Conservation (phyloP, 306 rosid species). For the Mimosa pudica region DNA sequence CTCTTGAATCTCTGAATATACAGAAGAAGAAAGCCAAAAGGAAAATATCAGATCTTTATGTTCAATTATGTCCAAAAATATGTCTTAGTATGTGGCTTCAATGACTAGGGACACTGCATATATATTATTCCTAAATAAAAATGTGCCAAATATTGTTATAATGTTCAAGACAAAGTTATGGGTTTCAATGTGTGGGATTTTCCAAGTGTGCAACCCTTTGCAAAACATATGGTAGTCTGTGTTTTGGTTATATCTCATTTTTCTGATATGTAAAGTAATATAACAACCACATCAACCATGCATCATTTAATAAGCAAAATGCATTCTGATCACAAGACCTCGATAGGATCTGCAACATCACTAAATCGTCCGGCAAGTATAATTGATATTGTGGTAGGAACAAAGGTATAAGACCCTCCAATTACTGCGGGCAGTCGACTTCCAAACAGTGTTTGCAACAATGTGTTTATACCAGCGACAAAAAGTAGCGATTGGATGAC, state of each 20-base stretch:
- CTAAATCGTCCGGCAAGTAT: slow-evolving; percentile 90
- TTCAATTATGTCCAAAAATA: slow-evolving; percentile 31
- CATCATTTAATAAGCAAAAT: slow-evolving; percentile 25
- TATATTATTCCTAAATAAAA: slow-evolving; percentile 2
- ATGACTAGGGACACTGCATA: slow-evolving; percentile 16
- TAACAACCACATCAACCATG: slow-evolving; percentile 28
- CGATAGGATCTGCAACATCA: slow-evolving; percentile 61
- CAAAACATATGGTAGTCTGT: slow-evolving; percentile 8
- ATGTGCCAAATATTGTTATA: neutral
- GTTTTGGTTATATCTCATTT: slow-evolving; percentile 11
- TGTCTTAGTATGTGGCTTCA: slow-evolving; percentile 21
- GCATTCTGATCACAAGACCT: slow-evolving; percentile 55
- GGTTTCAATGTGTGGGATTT: neutral
- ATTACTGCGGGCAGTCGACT: slow-evolving; percentile 91
- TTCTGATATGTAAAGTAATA: slow-evolving; percentile 14
- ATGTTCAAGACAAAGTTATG: neutral
- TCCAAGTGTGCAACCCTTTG: neutral
- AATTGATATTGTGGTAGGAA: slow-evolving; percentile 92
- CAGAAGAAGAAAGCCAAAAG: slow-evolving; percentile 28
- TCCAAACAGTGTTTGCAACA: slow-evolving; percentile 81
- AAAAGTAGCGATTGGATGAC: slow-evolving; percentile 95
- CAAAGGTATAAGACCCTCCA: slow-evolving; percentile 95
- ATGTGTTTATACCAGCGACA: slow-evolving; percentile 97
- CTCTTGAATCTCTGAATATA: slow-evolving; percentile 76
- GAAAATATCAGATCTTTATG: slow-evolving; percentile 35